Evolutionary conservation across 2,329 filamentous ascomycete species (phyloP).

Genomic region (Aspergillus uvarum): DNA sequence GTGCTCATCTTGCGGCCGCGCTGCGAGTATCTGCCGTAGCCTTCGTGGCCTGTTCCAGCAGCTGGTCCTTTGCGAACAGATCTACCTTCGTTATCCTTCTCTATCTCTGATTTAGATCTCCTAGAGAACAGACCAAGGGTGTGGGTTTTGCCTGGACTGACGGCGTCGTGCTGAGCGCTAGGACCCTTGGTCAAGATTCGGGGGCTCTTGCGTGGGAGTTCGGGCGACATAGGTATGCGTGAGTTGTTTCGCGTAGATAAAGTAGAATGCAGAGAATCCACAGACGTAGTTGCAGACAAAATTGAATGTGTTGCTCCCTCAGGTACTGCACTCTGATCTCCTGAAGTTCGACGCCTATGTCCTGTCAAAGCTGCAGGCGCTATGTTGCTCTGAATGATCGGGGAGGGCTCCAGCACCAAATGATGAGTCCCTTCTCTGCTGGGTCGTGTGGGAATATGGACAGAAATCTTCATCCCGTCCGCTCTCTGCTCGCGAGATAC

Average conservation of each 20-base stretch:
- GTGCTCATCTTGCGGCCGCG: conserved; percentile 46
- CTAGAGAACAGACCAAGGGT: conserved; percentile 78
- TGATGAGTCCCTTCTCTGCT: conserved; percentile 68
- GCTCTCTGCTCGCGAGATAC: not conserved
- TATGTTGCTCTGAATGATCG: conserved; percentile 59
- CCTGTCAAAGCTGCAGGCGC: conserved; percentile 47
- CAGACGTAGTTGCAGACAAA: conserved; percentile 37
- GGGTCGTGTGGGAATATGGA: conserved; percentile 58
- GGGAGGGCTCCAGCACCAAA: conserved; percentile 55
- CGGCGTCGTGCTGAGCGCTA: conserved; percentile 30
- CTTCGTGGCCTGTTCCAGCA: conserved; percentile 91
- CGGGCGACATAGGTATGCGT: conserved; percentile 33
- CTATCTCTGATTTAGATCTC: conserved; percentile 64
- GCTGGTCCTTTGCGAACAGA: conserved; percentile 70
- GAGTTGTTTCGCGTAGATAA: conserved; percentile 34
- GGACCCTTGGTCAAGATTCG: conserved; percentile 39
- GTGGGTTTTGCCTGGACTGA: conserved; percentile 47
- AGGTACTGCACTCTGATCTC: conserved; percentile 42
- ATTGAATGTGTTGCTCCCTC: conserved; percentile 30
- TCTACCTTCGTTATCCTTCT: conserved; percentile 55
- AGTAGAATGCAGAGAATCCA: conserved; percentile 40
- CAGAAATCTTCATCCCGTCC: conserved; percentile 26
- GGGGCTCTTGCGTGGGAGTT: conserved; percentile 30
- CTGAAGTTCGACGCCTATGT: conserved; percentile 53
- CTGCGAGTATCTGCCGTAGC: conserved; percentile 50